These are phyloP conservation scores for Cytospora mali DNA, from an alignment of 2,329 filamentous ascomycete genomes.

Conservation along the genomic window DNA sequence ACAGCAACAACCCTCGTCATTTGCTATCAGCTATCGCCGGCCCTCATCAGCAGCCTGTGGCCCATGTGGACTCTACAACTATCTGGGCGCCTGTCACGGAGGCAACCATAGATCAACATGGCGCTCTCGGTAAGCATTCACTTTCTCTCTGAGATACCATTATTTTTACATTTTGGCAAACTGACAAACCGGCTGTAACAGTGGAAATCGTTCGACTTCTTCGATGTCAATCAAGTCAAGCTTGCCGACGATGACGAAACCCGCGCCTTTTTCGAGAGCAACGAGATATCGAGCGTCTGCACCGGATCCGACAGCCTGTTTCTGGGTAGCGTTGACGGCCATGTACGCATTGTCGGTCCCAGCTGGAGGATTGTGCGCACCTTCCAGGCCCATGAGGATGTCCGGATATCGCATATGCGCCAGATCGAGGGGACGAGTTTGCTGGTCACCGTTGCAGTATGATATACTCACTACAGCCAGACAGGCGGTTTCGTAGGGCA, in stretches of 20 bases:
- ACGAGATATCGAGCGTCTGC: conserved; percentile 79
- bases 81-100: conserved; percentile 12
- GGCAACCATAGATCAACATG: conserved; percentile 19
- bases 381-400: conserved; percentile 83
- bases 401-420: conserved; percentile 85
- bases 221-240: conserved; percentile 86
- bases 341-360: conserved; percentile 83
- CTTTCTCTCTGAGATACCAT: too few relatives aligned
- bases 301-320: conserved; percentile 90
- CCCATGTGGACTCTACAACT: conserved; percentile 1
- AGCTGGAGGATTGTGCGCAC: conserved; percentile 83
- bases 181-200: conserved; percentile 41
- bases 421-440: conserved; percentile 86
- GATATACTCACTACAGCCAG: background rate
- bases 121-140: conserved; percentile 14
- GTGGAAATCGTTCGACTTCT: conserved; percentile 99
- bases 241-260: conserved; percentile 74
- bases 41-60: background rate
- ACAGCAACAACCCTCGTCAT: conserved; percentile 1
- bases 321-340: conserved; percentile 81
- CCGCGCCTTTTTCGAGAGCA: conserved; percentile 77
- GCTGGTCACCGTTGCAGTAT: conserved; percentile 76
- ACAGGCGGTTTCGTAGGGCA: background rate
- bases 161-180: background rate
- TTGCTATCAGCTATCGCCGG: conserved; percentile 1